A percentile compares a stretch with the other conserved stretches of the same genome.
phyloP scores from a whole-genome alignment of 306 rosid genomes.

The Prunus mongolica region DNA sequence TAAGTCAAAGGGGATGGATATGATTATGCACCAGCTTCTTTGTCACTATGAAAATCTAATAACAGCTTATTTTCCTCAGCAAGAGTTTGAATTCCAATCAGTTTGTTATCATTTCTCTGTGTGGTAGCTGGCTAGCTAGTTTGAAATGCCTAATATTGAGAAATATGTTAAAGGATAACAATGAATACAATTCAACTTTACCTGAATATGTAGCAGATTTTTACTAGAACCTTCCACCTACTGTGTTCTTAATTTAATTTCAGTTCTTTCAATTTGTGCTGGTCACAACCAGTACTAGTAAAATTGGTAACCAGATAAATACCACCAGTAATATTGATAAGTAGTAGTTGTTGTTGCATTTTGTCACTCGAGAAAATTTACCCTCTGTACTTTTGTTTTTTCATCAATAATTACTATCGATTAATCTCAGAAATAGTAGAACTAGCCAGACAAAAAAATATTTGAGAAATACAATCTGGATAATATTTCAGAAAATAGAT shows the following conservation, averaged over 20 bases:
- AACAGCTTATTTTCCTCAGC: background rate
- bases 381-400: too few species aligned
- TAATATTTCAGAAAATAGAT: too few species aligned
- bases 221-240: background rate
- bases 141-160: background rate
- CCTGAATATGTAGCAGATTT: background rate
- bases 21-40: background rate
- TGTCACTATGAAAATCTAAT: background rate
- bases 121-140: background rate
- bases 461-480: too few species aligned
- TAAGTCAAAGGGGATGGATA: background rate
- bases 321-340: too few species aligned
- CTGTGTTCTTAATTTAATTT: background rate
- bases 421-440: too few species aligned
- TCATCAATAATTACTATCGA: too few species aligned
- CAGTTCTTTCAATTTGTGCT: too few species aligned
- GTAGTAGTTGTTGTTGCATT: too few species aligned
- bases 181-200: background rate
- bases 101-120: background rate
- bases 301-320: too few species aligned
- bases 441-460: too few species aligned
- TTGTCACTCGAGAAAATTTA: too few species aligned
- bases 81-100: slow-evolving; percentile 3
- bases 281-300: too few species aligned
- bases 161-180: background rate